Conservation (phyloP, 2,329 filamentous ascomycete genomes). For the Endoconidiophora laricicola region DNA sequence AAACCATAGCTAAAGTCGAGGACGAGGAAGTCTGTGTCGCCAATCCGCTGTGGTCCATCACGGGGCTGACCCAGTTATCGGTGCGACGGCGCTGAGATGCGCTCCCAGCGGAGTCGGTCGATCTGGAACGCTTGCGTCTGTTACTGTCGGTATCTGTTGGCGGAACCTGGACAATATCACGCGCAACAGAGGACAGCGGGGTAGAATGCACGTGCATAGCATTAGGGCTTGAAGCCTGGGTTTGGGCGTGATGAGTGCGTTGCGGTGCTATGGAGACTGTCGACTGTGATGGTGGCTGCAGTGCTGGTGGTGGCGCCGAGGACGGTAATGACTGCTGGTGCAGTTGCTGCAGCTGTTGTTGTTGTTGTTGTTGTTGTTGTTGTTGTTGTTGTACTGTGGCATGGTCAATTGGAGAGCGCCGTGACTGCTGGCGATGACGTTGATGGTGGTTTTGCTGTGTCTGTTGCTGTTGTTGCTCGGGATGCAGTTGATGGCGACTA, state of each 20-base stretch:
- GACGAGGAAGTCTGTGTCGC: not conserved
- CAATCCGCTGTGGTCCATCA: not conserved
- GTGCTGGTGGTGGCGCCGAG: no score
- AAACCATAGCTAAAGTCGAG: not conserved
- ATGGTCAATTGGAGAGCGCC: not conserved
- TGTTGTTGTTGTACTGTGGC: not conserved
- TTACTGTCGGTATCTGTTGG: not conserved
- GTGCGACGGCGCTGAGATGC: slow-evolving; percentile 5
- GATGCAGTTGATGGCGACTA: no score
- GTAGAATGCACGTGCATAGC: not conserved
- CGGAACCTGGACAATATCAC: not conserved
- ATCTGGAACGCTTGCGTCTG: slow-evolving; percentile 10
- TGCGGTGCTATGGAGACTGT: slow-evolving; percentile 22
- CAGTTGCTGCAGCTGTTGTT: not conserved
- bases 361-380: not conserved
- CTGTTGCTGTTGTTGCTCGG: not conserved
- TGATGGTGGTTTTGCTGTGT: slow-evolving; percentile 16
- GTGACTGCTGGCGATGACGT: slow-evolving; percentile 16
- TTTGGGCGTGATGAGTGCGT: slow-evolving; percentile 37
- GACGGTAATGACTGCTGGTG: not conserved
- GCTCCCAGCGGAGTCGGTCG: not conserved
- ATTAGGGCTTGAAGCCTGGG: slow-evolving; percentile 7
- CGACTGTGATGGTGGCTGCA: not conserved
- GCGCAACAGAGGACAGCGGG: not conserved
- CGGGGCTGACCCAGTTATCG: slow-evolving; percentile 2